Evolutionary conservation across 768 basidiomycete genomes (phyloP).

Genomic region (Tylopilus felleus): DNA sequence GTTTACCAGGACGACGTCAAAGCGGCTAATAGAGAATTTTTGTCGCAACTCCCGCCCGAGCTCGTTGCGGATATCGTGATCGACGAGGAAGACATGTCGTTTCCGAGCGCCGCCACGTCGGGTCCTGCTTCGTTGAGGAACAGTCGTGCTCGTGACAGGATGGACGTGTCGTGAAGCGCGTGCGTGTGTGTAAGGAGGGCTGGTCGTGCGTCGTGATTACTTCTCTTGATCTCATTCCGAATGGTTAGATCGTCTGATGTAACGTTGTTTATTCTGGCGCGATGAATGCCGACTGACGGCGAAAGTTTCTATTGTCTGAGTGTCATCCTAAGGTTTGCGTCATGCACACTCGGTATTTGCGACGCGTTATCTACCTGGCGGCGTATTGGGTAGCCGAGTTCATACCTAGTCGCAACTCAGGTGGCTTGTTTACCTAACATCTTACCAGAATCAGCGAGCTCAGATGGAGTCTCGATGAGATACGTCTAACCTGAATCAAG

Average conservation of each 20-base stretch:
- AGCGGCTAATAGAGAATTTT: constrained; percentile 36
- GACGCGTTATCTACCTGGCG: too few relatives aligned
- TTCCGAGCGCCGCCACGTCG: not conserved
- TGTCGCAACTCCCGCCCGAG: constrained; percentile 31
- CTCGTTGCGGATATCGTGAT: constrained; percentile 25
- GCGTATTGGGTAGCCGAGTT: too few relatives aligned
- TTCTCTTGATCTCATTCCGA: not conserved
- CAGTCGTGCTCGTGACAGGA: constrained; percentile 1
- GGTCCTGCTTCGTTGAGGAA: not conserved
- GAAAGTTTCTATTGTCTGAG: not conserved
- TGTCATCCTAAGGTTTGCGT: not conserved
- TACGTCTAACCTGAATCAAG: too few relatives aligned
- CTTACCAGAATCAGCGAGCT: too few relatives aligned
- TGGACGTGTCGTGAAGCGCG: constrained; percentile 17
- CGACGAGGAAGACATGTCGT: constrained; percentile 9
- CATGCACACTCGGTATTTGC: too few relatives aligned
- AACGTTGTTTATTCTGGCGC: not conserved
- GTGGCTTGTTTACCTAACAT: too few relatives aligned
- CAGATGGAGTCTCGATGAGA: too few relatives aligned
- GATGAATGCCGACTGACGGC: not conserved
- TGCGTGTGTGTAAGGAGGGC: not conserved
- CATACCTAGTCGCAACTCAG: too few relatives aligned
- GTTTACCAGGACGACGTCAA: constrained; percentile 31
- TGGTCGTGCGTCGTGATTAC: not conserved
- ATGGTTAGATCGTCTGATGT: not conserved